Percentiles rank a stretch among this genome's conserved stretches.
Conservation (phyloP, 352 stramenopile genomes). For the Phytophthora pisi region DNA sequence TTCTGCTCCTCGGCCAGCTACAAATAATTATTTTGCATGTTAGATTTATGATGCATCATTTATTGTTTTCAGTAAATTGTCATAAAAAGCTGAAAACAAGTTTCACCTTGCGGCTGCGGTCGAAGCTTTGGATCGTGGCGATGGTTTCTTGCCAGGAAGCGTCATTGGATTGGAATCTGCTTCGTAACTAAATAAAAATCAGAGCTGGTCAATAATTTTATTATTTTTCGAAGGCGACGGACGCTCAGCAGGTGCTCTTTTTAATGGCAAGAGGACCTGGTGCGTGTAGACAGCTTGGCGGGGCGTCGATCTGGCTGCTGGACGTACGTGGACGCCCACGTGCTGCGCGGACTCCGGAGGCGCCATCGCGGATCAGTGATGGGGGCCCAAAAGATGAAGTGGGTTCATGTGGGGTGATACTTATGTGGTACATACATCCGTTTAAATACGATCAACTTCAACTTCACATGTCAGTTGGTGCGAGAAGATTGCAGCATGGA, state of each 20-base stretch:
- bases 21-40: background rate
- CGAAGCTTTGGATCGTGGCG: constrained; percentile 42
- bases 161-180: constrained; percentile 35
- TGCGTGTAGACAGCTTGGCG: constrained; percentile 18
- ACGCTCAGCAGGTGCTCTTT: background rate
- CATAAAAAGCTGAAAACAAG: background rate
- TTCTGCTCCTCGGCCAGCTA: constrained; percentile 29
- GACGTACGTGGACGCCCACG: constrained; percentile 6
- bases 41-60: background rate
- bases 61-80: background rate
- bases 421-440: no score
- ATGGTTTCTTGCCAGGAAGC: constrained; percentile 39
- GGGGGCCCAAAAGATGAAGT: background rate
- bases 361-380: background rate
- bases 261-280: constrained; percentile 11
- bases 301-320: constrained; percentile 1
- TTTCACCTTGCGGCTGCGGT: constrained; percentile 38
- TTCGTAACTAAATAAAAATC: constrained; percentile 13
- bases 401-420: background rate
- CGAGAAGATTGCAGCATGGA: no score
- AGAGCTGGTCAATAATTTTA: background rate
- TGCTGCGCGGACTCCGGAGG: background rate
- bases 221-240: background rate
- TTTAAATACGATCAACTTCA: no score
- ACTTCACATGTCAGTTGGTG: no score